Conservation (phyloP, 2,329 filamentous ascomycete species). For the Didymella pinodella region DNA sequence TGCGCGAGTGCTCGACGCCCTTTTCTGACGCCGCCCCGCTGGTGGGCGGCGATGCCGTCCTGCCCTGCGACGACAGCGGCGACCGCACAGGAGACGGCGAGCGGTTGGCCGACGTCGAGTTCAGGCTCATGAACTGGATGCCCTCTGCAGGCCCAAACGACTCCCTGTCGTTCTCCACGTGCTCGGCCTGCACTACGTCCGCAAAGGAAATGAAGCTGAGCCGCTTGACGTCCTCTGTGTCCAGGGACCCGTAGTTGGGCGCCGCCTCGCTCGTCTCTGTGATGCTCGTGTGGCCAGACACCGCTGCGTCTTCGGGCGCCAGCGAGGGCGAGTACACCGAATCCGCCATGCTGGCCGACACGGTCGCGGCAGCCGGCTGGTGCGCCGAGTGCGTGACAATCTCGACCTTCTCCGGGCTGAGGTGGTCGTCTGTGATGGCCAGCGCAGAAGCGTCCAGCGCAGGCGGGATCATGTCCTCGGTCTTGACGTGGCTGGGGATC, state of each 20-base stretch:
- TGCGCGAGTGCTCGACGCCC: conserved; percentile 73
- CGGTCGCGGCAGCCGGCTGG: conserved; percentile 76
- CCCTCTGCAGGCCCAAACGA: conserved; percentile 60
- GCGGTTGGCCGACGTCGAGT: conserved; percentile 66
- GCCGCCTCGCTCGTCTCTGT: conserved; percentile 57
- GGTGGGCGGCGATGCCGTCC: conserved; percentile 67
- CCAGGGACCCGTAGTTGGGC: conserved; percentile 76
- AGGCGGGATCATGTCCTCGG: conserved; percentile 91
- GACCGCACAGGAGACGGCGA: conserved; percentile 84
- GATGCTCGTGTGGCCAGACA: conserved; percentile 27
- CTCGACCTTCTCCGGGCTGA: conserved; percentile 89
- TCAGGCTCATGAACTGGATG: conserved; percentile 71
- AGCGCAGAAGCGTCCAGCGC: conserved; percentile 90
- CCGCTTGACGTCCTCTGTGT: conserved; percentile 79
- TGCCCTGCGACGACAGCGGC: conserved; percentile 74
- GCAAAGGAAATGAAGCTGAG: conserved; percentile 97
- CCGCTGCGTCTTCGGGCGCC: conserved; percentile 40
- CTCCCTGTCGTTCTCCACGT: conserved; percentile 68
- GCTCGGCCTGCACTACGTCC: conserved; percentile 88
- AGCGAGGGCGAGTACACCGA: conserved; percentile 47
- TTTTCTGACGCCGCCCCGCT: conserved; percentile 79
- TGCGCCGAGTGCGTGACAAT: conserved; percentile 89
- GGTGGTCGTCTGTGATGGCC: conserved; percentile 84
- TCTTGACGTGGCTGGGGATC: conserved; percentile 93
- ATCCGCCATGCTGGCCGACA: conserved; percentile 53